Conservation (phyloP, 768 basidiomycete genomes). For the Russula olivacea region DNA sequence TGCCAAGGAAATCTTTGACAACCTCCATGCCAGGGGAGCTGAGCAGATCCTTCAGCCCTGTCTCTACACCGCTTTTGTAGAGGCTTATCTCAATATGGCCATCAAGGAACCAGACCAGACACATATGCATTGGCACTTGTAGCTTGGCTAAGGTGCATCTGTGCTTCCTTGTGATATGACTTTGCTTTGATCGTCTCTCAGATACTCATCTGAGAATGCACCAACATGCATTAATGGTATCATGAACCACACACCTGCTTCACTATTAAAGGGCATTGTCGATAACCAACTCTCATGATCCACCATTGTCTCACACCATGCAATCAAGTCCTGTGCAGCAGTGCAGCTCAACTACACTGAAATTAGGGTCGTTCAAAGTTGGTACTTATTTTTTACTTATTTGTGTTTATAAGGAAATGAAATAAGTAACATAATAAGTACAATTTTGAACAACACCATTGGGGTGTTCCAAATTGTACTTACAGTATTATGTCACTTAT, state of each 20-base stretch:
- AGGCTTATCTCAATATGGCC: constrained; percentile 59
- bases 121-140: constrained; percentile 70
- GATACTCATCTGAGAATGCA: constrained; percentile 35
- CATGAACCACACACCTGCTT: constrained; percentile 26
- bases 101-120: constrained; percentile 40
- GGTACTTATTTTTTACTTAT: too few species aligned
- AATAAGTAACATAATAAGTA: too few species aligned
- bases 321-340: constrained; percentile 50
- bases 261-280: constrained; percentile 34
- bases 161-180: neutral
- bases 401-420: too few species aligned
- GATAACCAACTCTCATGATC: constrained; percentile 46
- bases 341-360: constrained; percentile 46
- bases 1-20: constrained; percentile 33
- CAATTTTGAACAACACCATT: too few species aligned
- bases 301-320: constrained; percentile 51
- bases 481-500: too few species aligned
- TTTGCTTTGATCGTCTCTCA: constrained; percentile 28
- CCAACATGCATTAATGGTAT: constrained; percentile 16
- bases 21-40: constrained; percentile 41
- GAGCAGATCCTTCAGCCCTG: constrained; percentile 44
- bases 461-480: too few species aligned
- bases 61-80: constrained; percentile 61
- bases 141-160: constrained; percentile 46
- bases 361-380: too few species aligned